Base-by-base conservation (phyloP, 129 eudicot species). In the Sambucus nigra region DNA sequence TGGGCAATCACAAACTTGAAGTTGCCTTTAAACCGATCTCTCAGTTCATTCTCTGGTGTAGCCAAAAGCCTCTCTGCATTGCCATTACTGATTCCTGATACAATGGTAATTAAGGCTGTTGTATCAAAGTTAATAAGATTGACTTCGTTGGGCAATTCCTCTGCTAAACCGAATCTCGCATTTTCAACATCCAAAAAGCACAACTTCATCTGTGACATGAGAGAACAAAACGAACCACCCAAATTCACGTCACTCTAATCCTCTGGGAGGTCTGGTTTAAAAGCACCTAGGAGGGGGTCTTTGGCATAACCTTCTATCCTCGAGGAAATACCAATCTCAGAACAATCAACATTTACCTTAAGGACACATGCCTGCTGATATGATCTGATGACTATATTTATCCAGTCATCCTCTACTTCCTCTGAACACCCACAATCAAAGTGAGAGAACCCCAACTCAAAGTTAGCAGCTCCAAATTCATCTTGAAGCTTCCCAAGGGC, bases 21-120 rank as follows among this genome's bases (percentile, higher is more conserved):
- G 73, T 86, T 86, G 64, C 82, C 71, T 66, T 92, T 92, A 57
- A 92, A 92, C 48, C 71, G 82, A 8, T 45, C 51, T 59, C 75
- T 74, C 51, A 92, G 52, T 19, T 79, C 82, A 35, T 63, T 60
- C 55, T 80, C 80, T 24, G 94, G 76, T 40, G 73, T 82, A 44
- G 78, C 82, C 73, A 92, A 69, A 68, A 92, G 74, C 68, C 68
- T 79, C 7, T 70, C 73, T 22, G 84, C 57, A 52, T 67, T 59
- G 17, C 96, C 96, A 24, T 92, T 92, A 61, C 99, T 86, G 27
- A 92, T 92, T 31, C 94, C 96, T 0, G 99, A 92, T 46, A 77
- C 75, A 47, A 92, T 80, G 15, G 96, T 96, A 55, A 92, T 72
- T 69, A 92, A 60, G 65, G 94, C 87, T 16, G 96, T 92, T 25